phyloP scores from a whole-genome alignment of 768 basidiomycete species.

The Suillus occidentalis region DNA sequence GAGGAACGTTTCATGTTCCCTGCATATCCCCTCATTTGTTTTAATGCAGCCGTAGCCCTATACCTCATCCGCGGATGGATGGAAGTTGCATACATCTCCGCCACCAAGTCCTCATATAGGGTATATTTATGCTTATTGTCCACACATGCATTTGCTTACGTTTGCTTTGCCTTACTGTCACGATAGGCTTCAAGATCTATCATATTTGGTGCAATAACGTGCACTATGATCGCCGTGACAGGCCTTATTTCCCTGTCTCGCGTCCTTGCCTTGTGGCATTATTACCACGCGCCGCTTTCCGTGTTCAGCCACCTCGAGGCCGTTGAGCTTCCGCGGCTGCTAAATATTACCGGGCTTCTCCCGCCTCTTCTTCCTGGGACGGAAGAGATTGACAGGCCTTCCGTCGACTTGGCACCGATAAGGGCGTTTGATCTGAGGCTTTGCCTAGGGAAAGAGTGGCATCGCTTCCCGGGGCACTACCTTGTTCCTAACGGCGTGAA shows the following conservation, averaged over 20 bases:
- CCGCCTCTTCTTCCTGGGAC: conserved; percentile 41
- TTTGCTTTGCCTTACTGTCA: neutral
- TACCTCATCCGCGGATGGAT: conserved; percentile 87
- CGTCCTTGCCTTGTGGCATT: conserved; percentile 77
- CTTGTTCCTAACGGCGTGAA: conserved; percentile 80
- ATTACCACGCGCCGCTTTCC: conserved; percentile 89
- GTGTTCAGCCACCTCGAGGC: conserved; percentile 70
- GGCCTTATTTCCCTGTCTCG: conserved; percentile 75
- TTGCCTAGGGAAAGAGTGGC: conserved; percentile 95
- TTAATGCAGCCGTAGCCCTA: conserved; percentile 89
- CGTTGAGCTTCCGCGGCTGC: conserved; percentile 76
- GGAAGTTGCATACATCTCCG: conserved; percentile 69
- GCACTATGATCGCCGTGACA: conserved; percentile 64
- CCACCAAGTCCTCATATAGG: conserved; percentile 83
- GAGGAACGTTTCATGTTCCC: conserved; percentile 99
- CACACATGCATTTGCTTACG: neutral
- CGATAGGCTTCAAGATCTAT: conserved; percentile 71
- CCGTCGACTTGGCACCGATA: conserved; percentile 69
- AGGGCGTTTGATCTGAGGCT: conserved; percentile 69
- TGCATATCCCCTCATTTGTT: conserved; percentile 85
- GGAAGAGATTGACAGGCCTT: conserved; percentile 45
- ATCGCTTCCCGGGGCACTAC: conserved; percentile 90
- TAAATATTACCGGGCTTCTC: conserved; percentile 70
- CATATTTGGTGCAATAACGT: conserved; percentile 76
- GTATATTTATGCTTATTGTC: conserved; percentile 43